Percentiles rank a stretch among this genome's conserved stretches.
Conservation (phyloP, 192 early-diverging fungal genomes). For the Diversispora epigaea region DNA sequence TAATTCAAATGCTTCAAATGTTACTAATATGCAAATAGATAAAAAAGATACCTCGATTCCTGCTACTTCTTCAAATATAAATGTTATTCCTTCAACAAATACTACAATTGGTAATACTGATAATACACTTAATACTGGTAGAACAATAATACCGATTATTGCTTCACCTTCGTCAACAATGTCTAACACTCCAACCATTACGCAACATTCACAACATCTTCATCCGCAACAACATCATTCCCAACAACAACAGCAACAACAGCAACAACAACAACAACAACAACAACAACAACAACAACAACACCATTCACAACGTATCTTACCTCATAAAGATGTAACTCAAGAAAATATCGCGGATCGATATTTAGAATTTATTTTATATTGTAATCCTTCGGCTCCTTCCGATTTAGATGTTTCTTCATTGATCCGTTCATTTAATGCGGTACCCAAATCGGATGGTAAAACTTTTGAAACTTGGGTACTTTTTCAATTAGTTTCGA, state of each 20-base stretch:
- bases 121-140: too few species aligned
- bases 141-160: too few species aligned
- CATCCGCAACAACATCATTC: too few species aligned
- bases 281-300: background rate
- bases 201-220: background rate
- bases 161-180: too few species aligned
- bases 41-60: too few species aligned
- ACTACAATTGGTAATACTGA: too few species aligned
- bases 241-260: too few species aligned
- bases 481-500: conserved; percentile 22
- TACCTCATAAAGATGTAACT: background rate
- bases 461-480: conserved; percentile 27
- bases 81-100: too few species aligned
- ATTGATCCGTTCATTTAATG: conserved; percentile 1
- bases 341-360: conserved; percentile 25
- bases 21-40: too few species aligned
- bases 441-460: conserved; percentile 30
- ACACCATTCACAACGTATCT: background rate
- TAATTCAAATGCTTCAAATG: too few species aligned
- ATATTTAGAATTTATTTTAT: conserved; percentile 26
- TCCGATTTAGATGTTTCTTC: background rate
- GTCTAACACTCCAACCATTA: background rate
- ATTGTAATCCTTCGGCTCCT: conserved; percentile 26
- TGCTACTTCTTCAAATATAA: too few species aligned
- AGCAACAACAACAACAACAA: background rate